Base-by-base conservation (phyloP, 306 rosid genomes). In the Erythrophleum fordii region DNA sequence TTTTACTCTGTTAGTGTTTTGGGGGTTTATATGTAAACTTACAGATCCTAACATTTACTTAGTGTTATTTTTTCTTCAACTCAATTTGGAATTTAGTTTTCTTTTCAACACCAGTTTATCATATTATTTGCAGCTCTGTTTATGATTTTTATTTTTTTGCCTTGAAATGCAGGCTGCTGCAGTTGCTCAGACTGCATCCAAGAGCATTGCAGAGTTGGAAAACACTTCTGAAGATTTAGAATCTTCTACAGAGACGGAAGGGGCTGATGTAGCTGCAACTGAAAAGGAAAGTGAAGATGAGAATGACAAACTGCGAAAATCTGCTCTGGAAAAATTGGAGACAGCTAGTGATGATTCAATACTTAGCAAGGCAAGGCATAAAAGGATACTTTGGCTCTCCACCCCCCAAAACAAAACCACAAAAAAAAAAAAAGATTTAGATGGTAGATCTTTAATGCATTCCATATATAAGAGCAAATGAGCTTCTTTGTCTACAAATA, bases 301-400 rank as follows among this genome's bases (percentile, higher is more conserved):
- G 81, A 31, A 52, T 34, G 87, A 79, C 17, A 85, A 84, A 49
- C 72, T 76, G 51, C 89, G 93, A 37, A 89, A 74, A 86, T 85
- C 92, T 83, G 97, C 98, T 80, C 68, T 96, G 78, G 92, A 92
- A 22, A 93, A 79, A 82, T 85, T 95, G 88, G 99, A 91, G 96
- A 95, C 93, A 77, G 99, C 97, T 66, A 85, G 99, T 75, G 97
- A 88, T 42, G 97, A 96, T 69, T 87, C 99, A 14, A 26, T 92
- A 17, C 83, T 96, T 77, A 88, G 99, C 77, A 97, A 96, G 99
- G 99, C 87, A 92, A 89, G 93, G 85, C 73, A 71, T 73, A 31
- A 4, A 34, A 25, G 41, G 53, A 68, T 11, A 29, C 48, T 44
- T 56, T 14, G 20, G 41, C 22, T 28, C 58, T 73, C 62, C 83